Base-by-base conservation (phyloP, 1,139 yeast genomes). In the Ogataea hybrid region DNA sequence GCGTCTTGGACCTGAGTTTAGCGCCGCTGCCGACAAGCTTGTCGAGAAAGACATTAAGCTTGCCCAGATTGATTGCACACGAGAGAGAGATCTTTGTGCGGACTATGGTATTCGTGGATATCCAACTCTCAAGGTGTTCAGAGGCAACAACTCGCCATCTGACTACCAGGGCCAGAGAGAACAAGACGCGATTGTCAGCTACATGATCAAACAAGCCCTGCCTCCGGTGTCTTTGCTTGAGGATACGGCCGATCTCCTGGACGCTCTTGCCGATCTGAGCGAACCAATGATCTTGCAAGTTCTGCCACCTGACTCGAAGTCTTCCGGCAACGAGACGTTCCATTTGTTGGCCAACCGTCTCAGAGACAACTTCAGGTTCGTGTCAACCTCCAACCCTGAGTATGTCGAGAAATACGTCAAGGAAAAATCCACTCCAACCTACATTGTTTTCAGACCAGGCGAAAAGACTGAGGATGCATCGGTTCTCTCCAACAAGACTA, bases 81-180 rank as follows among this genome's bases (percentile, higher is more conserved):
- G n/a, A n/a, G n/a, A n/a, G n/a, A n/a, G n/a, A n/a, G n/a, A n/a
- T n/a, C n/a, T n/a, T n/a, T n/a, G n/a, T n/a, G 71, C 74, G 56
- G 74, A 78, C 43, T 82, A 77, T 53, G 88, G 79, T 43, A 77
- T 92, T 57, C 79, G 75, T 67, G 98, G 98, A 38, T 92, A 87
- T 73, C 98, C 98, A 57, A 84, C 96, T 25, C 70, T 92, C 67
- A 86, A 86, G 70, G 78, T 92, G 35, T 84, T 87, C 72, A 83
- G 85, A 64, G 87, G 89, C 48, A 63, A 68, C 37, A 73, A 71
- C 39, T 55, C 63, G 12, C 75, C 80, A 21, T 64, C 69, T 32
- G 86, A 79, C 53, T 92, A 92, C 68, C 76, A 74, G 43, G 97
- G 97, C 50, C 87, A 86, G 52, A 83, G 98, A 72, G 76, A 79